These are phyloP conservation scores for Saccharomycopsis olivae DNA, from an alignment of 805 yeast species.

Conservation along the genomic window DNA sequence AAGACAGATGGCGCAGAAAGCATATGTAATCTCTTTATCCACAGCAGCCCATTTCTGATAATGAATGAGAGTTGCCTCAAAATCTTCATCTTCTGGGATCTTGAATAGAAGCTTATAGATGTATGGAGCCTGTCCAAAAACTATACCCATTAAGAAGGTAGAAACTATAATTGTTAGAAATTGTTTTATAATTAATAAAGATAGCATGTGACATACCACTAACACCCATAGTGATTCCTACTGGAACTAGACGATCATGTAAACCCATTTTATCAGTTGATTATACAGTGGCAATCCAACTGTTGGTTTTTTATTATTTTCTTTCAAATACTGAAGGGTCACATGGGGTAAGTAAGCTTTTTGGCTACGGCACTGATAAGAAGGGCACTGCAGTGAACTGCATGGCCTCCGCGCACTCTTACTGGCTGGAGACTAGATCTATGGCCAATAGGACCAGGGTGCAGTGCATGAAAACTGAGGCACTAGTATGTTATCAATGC, in stretches of 20 bases:
- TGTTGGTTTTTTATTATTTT: too few relatives aligned
- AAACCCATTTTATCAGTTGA: constrained; percentile 4
- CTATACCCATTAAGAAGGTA: constrained; percentile 71
- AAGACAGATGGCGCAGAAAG: constrained; percentile 17
- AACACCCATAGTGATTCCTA: constrained; percentile 33
- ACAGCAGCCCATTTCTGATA: constrained; percentile 64
- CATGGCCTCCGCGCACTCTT: too few relatives aligned
- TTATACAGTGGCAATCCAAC: neutral
- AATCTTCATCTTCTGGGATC: constrained; percentile 39
- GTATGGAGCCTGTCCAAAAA: constrained; percentile 73
- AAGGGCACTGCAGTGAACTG: too few relatives aligned
- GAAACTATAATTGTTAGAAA: constrained; percentile 22
- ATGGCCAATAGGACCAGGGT: too few relatives aligned
- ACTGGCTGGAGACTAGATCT: too few relatives aligned
- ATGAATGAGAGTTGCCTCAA: constrained; percentile 56
- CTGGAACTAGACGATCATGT: constrained; percentile 35
- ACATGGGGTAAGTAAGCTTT: too few relatives aligned
- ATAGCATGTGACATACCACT: constrained; percentile 15
- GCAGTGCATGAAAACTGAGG: too few relatives aligned
- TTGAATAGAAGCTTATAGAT: constrained; percentile 69
- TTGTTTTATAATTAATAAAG: neutral
- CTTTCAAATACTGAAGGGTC: too few relatives aligned
- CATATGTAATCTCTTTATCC: constrained; percentile 30
- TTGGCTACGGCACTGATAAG: too few relatives aligned
- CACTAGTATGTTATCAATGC: too few relatives aligned